Evolutionary conservation across 148 eudicot genomes (phyloP).

Genomic region (Camellia japonica): DNA sequence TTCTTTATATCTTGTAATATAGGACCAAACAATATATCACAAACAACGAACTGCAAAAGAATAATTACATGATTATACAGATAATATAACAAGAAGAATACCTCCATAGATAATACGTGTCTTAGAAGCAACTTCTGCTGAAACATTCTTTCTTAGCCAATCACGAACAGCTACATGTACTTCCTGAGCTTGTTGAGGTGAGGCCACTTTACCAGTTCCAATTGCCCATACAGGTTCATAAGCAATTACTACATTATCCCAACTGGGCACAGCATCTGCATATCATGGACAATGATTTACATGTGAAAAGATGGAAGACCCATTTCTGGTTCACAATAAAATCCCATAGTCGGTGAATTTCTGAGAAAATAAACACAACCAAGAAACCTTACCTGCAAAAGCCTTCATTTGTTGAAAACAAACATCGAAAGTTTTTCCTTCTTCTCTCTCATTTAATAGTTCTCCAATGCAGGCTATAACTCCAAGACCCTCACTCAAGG

Average conservation of each 20-base stretch:
- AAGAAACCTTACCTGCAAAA: conserved; percentile 60
- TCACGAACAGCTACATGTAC: conserved; percentile 90
- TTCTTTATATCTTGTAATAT: not conserved
- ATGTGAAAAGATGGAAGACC: not conserved
- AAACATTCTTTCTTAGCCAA: conserved; percentile 94
- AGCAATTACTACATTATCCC: conserved; percentile 89
- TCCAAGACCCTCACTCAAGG: conserved; percentile 78
- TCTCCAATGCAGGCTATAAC: conserved; percentile 97
- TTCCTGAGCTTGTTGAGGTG: conserved; percentile 97
- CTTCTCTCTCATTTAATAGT: conserved; percentile 80
- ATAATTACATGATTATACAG: not conserved
- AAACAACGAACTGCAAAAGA: not conserved
- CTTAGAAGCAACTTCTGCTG: conserved; percentile 90
- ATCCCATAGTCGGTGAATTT: not conserved
- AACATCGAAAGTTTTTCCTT: conserved; percentile 89
- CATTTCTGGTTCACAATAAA: not conserved
- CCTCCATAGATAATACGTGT: conserved; percentile 99
- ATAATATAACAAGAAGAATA: conserved; percentile 21
- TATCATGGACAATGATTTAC: conserved; percentile 6
- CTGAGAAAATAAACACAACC: conserved; percentile 4
- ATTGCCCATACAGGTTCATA: conserved; percentile 99
- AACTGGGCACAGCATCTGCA: conserved; percentile 88
- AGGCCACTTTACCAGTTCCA: conserved; percentile 97
- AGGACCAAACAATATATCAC: not conserved
- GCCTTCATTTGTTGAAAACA: conserved; percentile 83